Evolutionary conservation across 192 early-diverging fungal genomes (phyloP), one percentile per base, ranked within the genome.

Genomic region (Chytriomyces sp.): DNA sequence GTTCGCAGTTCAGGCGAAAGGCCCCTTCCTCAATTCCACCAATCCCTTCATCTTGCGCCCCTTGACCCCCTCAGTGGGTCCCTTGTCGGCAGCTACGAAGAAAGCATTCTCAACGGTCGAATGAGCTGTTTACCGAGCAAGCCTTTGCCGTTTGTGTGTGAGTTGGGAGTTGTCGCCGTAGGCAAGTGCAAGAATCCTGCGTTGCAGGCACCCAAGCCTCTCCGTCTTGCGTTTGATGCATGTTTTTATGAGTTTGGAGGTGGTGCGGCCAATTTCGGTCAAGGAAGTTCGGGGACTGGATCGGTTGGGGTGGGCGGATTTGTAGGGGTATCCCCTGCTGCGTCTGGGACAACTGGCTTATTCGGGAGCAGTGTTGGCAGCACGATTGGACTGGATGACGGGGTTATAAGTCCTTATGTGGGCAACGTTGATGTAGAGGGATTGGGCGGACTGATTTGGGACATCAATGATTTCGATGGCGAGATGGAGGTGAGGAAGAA

Each of bases 71-170:
- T 32, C 14, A 58, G 56, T 32, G 56, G 26, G 12, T 25, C 19
- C 31, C 63, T 87, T 10, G 78, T 88, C 3, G 85, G 86, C 6
- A 80, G 78, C 2, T 88, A 87, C 62, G 86, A 88, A 69, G 92
- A 94, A 74, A 91, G 90, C 0, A 86, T 94, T 26, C 80, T 94
- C 0, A 87, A 77, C 39, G 91, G 92, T 33, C 77, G 92, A 40
- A 91, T 94, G 90, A 91, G 90, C 1, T 86, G 90, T 0, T 70
- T 88, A 19, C 93, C 93, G 2, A 90, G 88, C 3, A 85, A 88
- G 34, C 93, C 93, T 12, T 80, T 94, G 41, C 76, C 78, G 12
- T 93, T 93, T 64, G 70, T 83, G 30, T 83, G 87, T 8, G 89
- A 92, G 39, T 88, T 94, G 44, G 90, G 91, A 1, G 89, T 85